Conservation (phyloP, 768 basidiomycete species). For the Antrodiella citrinella region DNA sequence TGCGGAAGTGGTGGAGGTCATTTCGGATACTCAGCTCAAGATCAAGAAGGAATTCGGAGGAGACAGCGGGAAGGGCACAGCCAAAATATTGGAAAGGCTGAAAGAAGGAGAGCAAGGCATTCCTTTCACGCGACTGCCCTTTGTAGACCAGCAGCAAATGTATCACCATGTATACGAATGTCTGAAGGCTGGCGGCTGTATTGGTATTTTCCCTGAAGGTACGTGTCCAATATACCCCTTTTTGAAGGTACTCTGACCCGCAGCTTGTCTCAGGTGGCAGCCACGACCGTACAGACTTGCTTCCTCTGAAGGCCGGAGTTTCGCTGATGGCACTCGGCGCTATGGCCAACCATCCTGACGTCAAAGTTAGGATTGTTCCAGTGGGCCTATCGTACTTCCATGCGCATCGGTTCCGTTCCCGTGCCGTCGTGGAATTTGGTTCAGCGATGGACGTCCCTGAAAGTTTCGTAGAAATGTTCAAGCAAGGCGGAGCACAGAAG, state of each 20-base stretch:
- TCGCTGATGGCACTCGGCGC: constrained; percentile 96
- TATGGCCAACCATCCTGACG: constrained; percentile 79
- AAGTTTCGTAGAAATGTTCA: constrained; percentile 82
- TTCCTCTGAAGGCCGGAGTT: constrained; percentile 94
- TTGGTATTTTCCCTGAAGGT: constrained; percentile 99
- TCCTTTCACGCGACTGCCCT: constrained; percentile 76
- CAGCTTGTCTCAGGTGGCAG: constrained; percentile 71
- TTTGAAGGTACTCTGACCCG: not conserved
- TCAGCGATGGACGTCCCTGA: constrained; percentile 78
- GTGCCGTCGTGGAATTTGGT: constrained; percentile 95
- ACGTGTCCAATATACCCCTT: constrained; percentile 9
- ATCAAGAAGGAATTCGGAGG: constrained; percentile 85
- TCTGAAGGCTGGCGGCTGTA: constrained; percentile 78
- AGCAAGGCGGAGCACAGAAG: constrained; percentile 74
- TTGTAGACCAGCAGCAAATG: constrained; percentile 91
- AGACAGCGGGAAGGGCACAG: constrained; percentile 68
- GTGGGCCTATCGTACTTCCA: constrained; percentile 73
- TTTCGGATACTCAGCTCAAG: constrained; percentile 80
- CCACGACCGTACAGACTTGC: constrained; percentile 89
- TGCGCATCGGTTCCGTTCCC: constrained; percentile 74
- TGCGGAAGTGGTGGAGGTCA: constrained; percentile 80
- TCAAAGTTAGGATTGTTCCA: constrained; percentile 83
- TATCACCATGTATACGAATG: constrained; percentile 88
- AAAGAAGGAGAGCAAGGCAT: constrained; percentile 60
- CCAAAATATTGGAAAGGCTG: constrained; percentile 58